These are phyloP conservation scores for Cichorium intybus DNA, from an alignment of 140 eudicot species.

Conservation along the genomic window DNA sequence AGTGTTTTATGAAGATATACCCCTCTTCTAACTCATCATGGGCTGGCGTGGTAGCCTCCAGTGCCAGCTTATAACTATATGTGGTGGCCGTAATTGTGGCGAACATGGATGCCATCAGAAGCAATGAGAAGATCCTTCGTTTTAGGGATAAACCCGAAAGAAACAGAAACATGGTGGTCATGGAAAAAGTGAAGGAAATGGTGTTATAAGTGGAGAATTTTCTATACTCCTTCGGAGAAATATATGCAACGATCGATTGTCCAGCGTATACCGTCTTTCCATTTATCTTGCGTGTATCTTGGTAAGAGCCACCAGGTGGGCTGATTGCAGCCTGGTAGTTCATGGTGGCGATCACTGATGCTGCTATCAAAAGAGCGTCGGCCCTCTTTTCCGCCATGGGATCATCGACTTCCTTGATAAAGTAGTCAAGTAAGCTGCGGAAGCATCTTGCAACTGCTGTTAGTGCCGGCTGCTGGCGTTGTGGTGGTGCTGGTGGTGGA, in stretches of 20 bases:
- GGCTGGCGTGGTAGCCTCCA: slow-evolving; percentile 32
- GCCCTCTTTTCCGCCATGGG: slow-evolving; percentile 24
- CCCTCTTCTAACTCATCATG: background rate
- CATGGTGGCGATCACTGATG: slow-evolving; percentile 37
- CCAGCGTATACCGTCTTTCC: slow-evolving; percentile 21
- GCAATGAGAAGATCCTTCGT: slow-evolving; percentile 29
- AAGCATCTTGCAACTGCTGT: background rate
- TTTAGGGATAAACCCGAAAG: slow-evolving; percentile 44
- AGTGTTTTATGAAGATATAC: background rate
- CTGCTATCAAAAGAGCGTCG: slow-evolving; percentile 36
- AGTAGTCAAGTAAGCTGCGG: background rate
- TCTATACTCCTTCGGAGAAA: slow-evolving; percentile 13
- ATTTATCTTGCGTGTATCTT: background rate
- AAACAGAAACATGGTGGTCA: slow-evolving; percentile 39
- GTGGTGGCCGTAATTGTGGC: slow-evolving; percentile 29
- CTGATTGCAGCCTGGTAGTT: slow-evolving; percentile 35
- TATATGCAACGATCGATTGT: slow-evolving; percentile 21
- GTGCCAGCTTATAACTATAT: slow-evolving; percentile 22
- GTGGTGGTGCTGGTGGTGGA: slow-evolving; percentile 1
- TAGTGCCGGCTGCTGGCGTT: background rate
- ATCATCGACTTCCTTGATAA: slow-evolving; percentile 9
- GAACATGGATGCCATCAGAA: slow-evolving; percentile 35
- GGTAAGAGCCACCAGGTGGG: slow-evolving; percentile 47
- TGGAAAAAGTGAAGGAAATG: slow-evolving; percentile 27
- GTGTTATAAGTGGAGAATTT: slow-evolving; percentile 36